A percentile compares a stretch with the other conserved stretches of the same genome.
These are phyloP conservation scores for Mycena belliarum DNA, from an alignment of 768 basidiomycete genomes.

Conservation along the genomic window DNA sequence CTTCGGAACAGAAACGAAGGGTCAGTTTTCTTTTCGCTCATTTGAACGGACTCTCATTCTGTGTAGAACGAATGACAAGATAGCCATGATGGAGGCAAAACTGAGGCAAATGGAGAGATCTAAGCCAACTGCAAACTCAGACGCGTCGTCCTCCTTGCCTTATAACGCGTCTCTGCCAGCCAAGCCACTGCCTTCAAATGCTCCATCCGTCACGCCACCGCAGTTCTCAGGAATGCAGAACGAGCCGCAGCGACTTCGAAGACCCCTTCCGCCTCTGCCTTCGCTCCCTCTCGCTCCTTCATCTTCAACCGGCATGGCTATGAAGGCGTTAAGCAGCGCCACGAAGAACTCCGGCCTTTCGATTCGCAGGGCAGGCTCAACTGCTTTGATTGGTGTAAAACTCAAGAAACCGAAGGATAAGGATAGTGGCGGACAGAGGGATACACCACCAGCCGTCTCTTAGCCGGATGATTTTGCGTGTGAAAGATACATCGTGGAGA, in stretches of 20 bases:
- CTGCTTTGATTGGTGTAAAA: slow-evolving; percentile 43
- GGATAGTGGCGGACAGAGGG: neutral
- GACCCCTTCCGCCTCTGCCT: slow-evolving; percentile 10
- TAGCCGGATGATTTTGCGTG: neutral
- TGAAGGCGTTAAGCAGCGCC: neutral
- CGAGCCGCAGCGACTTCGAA: slow-evolving; percentile 15
- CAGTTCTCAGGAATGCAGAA: neutral
- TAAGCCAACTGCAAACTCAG: slow-evolving; percentile 27
- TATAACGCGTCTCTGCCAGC: slow-evolving; percentile 43
- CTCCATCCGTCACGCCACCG: neutral
- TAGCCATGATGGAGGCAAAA: slow-evolving; percentile 96
- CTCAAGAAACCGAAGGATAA: slow-evolving; percentile 39
- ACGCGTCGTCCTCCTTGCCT: slow-evolving; percentile 12
- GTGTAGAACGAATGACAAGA: slow-evolving; percentile 79
- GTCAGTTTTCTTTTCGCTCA: slow-evolving; percentile 32
- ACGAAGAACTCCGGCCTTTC: neutral
- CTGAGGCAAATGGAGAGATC: slow-evolving; percentile 71
- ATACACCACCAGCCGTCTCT: neutral
- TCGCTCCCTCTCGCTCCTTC: slow-evolving; percentile 23
- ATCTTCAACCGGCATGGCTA: slow-evolving; percentile 8
- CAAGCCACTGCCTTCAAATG: slow-evolving; percentile 38
- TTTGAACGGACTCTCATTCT: slow-evolving; percentile 8
- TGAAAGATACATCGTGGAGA: neutral
- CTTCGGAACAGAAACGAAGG: slow-evolving; percentile 50
- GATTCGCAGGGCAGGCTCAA: slow-evolving; percentile 9